Base-by-base conservation (phyloP, 371 early-diverging fungal species). In the Fennellomyces sp. region DNA sequence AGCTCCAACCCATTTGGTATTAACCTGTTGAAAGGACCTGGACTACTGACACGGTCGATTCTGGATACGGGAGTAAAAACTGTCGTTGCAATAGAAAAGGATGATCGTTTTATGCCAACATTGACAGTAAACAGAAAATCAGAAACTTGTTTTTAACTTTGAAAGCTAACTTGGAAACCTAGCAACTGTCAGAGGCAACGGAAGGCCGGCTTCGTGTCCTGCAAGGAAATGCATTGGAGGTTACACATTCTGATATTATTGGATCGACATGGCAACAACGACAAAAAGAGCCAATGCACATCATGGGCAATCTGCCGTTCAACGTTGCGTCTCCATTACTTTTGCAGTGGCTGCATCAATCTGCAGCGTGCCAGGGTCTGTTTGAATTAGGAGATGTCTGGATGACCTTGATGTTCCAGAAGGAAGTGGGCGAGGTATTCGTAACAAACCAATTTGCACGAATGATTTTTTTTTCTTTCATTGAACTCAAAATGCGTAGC, bases 351-450 rank as follows among this genome's bases (percentile, higher is more conserved):
- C 66, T 93, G 36, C 81, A 87, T 57, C 70, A 78, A 72, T 70
- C 86, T 61, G 77, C 83, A 1, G 63, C 65, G 3, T 61, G 57
- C 19, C 60, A 82, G 47, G 94, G 91, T 0, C 67, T 92, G 13
- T 93, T 93, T 63, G 71, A 72, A n/a, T 30, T 62, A 21, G 26
- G 64, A 0, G 65, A 73, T 17, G 79, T 83, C 5, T 83, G 84
- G 52, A 88, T 93, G 90, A 88, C 91, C 13, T 71, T 94, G 26
- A 94, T 93, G 93, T 94, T 94, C 73, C 94, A 94, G 66, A 88
- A 86, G 58, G 94, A 94, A 66, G 93, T 94, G 7, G 94, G 85
- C 12, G 75, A 87, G 64, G 86, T 87, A 78, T 65, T 27, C 19
- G 38, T 17, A 39, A 54, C 35, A 25, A 35, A 2, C 3, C 11